Conservation (phyloP, 257 asterid species). For the Solanum chilense region DNA sequence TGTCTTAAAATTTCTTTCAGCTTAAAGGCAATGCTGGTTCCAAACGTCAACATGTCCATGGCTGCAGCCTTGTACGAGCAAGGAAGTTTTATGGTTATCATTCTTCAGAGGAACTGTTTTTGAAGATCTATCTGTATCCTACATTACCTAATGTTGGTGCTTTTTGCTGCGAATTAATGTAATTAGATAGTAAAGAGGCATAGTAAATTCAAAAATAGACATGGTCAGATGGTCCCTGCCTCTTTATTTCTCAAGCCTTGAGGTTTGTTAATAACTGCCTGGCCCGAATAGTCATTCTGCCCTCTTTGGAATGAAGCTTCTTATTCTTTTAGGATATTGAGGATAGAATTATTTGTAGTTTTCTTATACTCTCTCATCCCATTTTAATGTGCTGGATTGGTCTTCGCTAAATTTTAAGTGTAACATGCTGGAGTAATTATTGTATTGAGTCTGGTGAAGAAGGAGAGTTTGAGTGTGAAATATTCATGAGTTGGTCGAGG, state of each 20-base stretch:
- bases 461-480: not conserved
- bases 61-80: constrained; percentile 73
- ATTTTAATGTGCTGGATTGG: not conserved
- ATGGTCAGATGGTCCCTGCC: not conserved
- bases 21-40: constrained; percentile 70
- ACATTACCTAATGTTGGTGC: not conserved
- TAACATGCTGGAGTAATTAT: not conserved
- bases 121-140: constrained; percentile 97
- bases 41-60: constrained; percentile 89
- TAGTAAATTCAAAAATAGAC: not conserved
- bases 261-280: not conserved
- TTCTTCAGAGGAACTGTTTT: constrained; percentile 76
- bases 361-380: not conserved
- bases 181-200: not conserved
- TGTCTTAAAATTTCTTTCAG: constrained; percentile 27
- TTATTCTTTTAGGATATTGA: not conserved
- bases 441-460: not conserved
- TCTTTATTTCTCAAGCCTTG: not conserved
- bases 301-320: not conserved
- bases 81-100: constrained; percentile 86
- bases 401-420: not conserved
- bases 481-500: not conserved
- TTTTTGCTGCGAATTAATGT: not conserved
- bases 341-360: not conserved
- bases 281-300: not conserved